phyloP scores from a whole-genome alignment of 1,284 basidiomycete species.

The Cryptococcus neoformans region DNA sequence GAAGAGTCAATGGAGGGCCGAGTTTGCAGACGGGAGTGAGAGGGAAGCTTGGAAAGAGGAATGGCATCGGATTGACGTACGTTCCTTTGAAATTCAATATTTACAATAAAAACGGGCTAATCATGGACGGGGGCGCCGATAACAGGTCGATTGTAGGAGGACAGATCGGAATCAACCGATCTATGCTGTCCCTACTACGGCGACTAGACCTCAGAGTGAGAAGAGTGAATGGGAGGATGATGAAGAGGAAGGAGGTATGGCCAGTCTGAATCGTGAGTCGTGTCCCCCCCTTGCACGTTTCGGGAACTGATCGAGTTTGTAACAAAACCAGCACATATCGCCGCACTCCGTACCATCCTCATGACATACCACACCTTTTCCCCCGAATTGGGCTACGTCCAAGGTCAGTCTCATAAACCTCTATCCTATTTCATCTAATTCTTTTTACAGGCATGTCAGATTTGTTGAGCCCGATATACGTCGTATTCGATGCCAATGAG shows the following conservation, averaged over 20 bases:
- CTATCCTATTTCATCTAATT: too few species aligned
- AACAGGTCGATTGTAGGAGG: slow-evolving; percentile 93
- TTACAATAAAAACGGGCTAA: not conserved
- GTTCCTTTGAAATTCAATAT: too few species aligned
- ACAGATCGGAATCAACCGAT: slow-evolving; percentile 91
- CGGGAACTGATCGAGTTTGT: too few species aligned
- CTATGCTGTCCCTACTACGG: slow-evolving; percentile 59
- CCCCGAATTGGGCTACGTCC: slow-evolving; percentile 66
- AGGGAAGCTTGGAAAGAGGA: slow-evolving; percentile 47
- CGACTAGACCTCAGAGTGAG: slow-evolving; percentile 24
- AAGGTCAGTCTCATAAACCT: slow-evolving; percentile 13
- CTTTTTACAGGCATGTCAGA: slow-evolving; percentile 81
- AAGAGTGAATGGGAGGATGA: slow-evolving; percentile 45
- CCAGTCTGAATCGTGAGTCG: slow-evolving; percentile 63
- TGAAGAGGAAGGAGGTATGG: slow-evolving; percentile 71
- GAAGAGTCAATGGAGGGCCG: slow-evolving; percentile 68
- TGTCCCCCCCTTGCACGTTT: too few species aligned
- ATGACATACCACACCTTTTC: slow-evolving; percentile 92
- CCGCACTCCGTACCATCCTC: slow-evolving; percentile 58
- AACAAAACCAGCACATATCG: slow-evolving; percentile 38
- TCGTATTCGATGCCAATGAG: slow-evolving; percentile 85
- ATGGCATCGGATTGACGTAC: slow-evolving; percentile 52
- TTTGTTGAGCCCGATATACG: slow-evolving; percentile 87
- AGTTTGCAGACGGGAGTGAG: slow-evolving; percentile 25
- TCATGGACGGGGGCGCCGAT: slow-evolving; percentile 38